Evolutionary conservation across 2,329 filamentous ascomycete genomes (phyloP).

Genomic region (Hymenoscyphus albidus): DNA sequence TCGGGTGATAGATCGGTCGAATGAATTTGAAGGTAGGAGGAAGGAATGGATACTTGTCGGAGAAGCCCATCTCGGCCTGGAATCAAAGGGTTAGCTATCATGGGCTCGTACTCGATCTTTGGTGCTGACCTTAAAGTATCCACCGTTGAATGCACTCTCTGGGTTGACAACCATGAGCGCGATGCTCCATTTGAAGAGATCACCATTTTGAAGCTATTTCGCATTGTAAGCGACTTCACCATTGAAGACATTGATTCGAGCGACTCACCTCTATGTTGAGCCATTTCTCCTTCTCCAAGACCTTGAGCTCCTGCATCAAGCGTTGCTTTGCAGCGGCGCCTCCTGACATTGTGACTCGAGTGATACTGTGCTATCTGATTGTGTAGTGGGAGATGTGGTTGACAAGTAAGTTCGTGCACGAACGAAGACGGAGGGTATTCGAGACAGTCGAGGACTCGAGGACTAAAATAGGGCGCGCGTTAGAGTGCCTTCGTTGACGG

Average conservation of each 20-base stretch:
- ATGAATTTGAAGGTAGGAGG: slow-evolving; percentile 87
- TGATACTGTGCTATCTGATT: neutral
- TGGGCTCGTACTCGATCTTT: neutral
- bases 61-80: slow-evolving; percentile 80
- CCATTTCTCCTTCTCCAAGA: slow-evolving; percentile 86
- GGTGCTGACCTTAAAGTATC: slow-evolving; percentile 69
- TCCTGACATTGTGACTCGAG: slow-evolving; percentile 14
- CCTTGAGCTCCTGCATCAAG: slow-evolving; percentile 83
- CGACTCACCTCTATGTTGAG: slow-evolving; percentile 74
- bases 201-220: slow-evolving; percentile 60
- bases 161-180: slow-evolving; percentile 90
- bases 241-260: slow-evolving; percentile 9
- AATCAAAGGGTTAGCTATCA: slow-evolving; percentile 11
- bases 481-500: neutral
- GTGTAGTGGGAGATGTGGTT: neutral
- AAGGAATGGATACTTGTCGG: slow-evolving; percentile 81
- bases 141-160: slow-evolving; percentile 87
- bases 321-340: slow-evolving; percentile 64
- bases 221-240: slow-evolving; percentile 17
- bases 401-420: slow-evolving; percentile 1
- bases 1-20: slow-evolving; percentile 80
- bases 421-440: neutral
- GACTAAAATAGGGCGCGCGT: slow-evolving; percentile 2
- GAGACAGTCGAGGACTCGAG: neutral
- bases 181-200: slow-evolving; percentile 82